Percentiles rank a stretch among this genome's conserved stretches.
Conservation (phyloP, 805 yeast species). For the Saccharomyces cerevisiae region DNA sequence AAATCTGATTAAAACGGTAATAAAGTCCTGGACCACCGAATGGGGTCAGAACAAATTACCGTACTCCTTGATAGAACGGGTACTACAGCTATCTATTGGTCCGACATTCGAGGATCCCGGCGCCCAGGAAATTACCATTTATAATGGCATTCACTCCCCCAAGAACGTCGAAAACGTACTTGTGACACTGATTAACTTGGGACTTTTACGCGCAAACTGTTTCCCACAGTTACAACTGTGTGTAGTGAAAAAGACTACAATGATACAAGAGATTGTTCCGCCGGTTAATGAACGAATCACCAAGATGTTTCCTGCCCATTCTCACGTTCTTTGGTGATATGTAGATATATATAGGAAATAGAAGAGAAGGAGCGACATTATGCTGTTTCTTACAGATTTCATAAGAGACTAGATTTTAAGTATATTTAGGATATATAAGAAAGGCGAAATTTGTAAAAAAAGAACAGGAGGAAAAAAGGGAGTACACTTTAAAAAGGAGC, state of each 20-base stretch:
- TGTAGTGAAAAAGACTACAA: constrained; percentile 24
- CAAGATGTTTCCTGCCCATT: constrained; percentile 21
- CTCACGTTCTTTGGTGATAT: constrained; percentile 28
- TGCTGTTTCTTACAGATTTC: no score
- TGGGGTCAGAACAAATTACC: constrained; percentile 21
- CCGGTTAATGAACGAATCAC: constrained; percentile 21
- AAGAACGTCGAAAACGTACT: constrained; percentile 24
- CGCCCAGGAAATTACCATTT: constrained; percentile 10
- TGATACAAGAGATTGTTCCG: constrained; percentile 24
- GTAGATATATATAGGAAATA: background rate
- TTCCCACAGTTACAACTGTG: constrained; percentile 25
- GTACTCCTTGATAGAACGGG: constrained; percentile 16
- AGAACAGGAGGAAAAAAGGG: background rate
- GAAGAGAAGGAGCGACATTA: no score
- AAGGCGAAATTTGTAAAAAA: background rate
- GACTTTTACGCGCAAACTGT: constrained; percentile 28
- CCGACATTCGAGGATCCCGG: background rate
- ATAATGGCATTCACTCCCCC: constrained; percentile 18
- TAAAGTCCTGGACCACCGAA: constrained; percentile 14
- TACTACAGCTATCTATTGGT: constrained; percentile 16
- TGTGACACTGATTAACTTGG: constrained; percentile 25
- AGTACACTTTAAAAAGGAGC: background rate
- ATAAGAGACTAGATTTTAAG: background rate
- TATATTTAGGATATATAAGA: background rate
- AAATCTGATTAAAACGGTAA: constrained; percentile 25